phyloP scores from a whole-genome alignment of 2,329 filamentous ascomycete genomes.

The Sporothrix curviconia region DNA sequence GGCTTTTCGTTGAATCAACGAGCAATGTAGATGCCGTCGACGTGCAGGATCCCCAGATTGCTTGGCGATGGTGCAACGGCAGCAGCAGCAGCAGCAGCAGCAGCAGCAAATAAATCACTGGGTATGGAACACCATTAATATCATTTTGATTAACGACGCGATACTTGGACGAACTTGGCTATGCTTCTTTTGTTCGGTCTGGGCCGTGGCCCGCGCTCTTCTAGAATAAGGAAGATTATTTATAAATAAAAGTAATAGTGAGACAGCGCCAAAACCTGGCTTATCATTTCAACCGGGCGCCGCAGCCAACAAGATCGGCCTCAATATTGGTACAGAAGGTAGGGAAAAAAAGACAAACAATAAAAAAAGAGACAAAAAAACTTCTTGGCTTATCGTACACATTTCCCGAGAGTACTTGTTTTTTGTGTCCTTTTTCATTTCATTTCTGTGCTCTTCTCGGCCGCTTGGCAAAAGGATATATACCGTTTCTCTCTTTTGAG shows the following conservation, averaged over 20 bases:
- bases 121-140: too few relatives aligned
- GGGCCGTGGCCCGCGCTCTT: not conserved
- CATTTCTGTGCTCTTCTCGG: too few relatives aligned
- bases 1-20: not conserved
- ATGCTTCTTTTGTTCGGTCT: not conserved
- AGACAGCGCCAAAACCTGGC: too few relatives aligned
- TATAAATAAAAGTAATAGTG: not conserved
- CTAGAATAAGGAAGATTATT: too few relatives aligned
- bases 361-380: not conserved
- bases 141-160: not conserved
- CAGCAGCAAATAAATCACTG: too few relatives aligned
- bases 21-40: not conserved
- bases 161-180: not conserved
- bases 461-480: too few relatives aligned
- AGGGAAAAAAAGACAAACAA: not conserved
- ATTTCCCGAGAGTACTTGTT: too few relatives aligned
- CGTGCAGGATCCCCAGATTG: slow-evolving; percentile 4
- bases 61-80: slow-evolving; percentile 2
- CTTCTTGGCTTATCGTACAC: too few relatives aligned
- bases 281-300: not conserved
- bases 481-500: too few relatives aligned
- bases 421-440: too few relatives aligned
- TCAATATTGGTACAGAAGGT: not conserved
- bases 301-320: slow-evolving; percentile 6
- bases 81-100: too few relatives aligned